Base-by-base conservation (phyloP, 305 asterid genomes). In the Fraxinus albicans region DNA sequence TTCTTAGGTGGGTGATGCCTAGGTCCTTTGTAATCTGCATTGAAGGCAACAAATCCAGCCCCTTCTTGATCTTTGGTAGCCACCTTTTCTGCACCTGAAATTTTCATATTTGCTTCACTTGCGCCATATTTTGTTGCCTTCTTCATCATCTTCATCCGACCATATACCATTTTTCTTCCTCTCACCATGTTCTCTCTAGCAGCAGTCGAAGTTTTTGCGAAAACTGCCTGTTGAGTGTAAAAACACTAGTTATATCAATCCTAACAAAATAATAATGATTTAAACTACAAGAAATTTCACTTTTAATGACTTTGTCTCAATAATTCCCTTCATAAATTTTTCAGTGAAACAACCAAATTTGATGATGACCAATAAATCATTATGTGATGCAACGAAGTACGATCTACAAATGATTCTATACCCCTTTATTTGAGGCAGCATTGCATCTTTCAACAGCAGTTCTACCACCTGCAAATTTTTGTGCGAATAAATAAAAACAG, bases 1-100 rank as follows among this genome's bases (percentile, higher is more conserved):
- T 91, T 89, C 86, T 87, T 91, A 19, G 92, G 94, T 38, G 94
- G 94, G 74, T 91, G 94, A 85, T 55, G 90, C 86, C 90, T 83
- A 33, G 94, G 94, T 25, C 91, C 92, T 80, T 83, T 91, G 86
- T 91, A 91, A 83, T 91, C 94, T 65, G 91, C 91, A 58, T 55
- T 85, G 85, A 89, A 91, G 40, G 91, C 92, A 73, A 84, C 91
- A 55, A 82, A 84, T 8, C 88, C 82, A 19, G 89, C 85, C 67
- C 73, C 60, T 80, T 82, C 81, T 83, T 81, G 77, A 10, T 67
- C 73, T 67, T 27, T 10, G 36, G 13, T 23, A 67, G 73, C 36
- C 73, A 67, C 73, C 35, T 38, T 79, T 88, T 77, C 76, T 79
- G 12, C 83, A 76, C 58, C 65, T 77, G 9, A 80, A 70, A 75